Percentiles rank a stretch among this genome's conserved stretches.
These are phyloP conservation scores for Backusella luteola DNA, from an alignment of 192 early-diverging fungal genomes.

Conservation along the genomic window DNA sequence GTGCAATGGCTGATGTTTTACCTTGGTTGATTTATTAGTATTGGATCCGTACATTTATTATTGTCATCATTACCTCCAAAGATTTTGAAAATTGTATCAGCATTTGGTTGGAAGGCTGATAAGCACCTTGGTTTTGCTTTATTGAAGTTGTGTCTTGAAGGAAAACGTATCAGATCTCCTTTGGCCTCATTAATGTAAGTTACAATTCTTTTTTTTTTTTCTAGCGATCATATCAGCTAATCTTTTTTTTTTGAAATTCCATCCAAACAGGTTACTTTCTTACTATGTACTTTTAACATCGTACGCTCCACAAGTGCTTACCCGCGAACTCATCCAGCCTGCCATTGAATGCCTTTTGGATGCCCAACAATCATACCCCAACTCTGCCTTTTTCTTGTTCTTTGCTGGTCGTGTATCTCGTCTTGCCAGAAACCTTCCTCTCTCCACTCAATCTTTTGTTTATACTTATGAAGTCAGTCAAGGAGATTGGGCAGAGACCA, in stretches of 20 bases:
- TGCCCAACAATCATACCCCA: constrained; percentile 35
- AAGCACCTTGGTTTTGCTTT: constrained; percentile 56
- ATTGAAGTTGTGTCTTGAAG: constrained; percentile 43
- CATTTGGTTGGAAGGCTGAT: constrained; percentile 55
- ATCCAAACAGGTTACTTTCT: constrained; percentile 23
- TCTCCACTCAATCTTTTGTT: constrained; percentile 37
- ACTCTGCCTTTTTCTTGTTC: constrained; percentile 38
- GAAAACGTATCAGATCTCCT: constrained; percentile 49
- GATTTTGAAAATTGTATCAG: constrained; percentile 42
- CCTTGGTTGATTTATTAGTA: constrained; percentile 15
- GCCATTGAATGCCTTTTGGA: constrained; percentile 37
- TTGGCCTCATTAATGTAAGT: constrained; percentile 54
- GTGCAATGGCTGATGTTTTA: background rate
- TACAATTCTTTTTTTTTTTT: too few species aligned
- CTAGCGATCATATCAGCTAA: background rate
- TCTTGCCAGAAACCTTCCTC: constrained; percentile 31
- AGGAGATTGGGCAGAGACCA: constrained; percentile 35
- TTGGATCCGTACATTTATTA: constrained; percentile 36
- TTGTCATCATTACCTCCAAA: constrained; percentile 32
- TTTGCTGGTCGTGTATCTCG: constrained; percentile 39
- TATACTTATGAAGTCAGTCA: constrained; percentile 32
- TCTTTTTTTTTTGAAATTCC: background rate
- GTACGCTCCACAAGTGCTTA: constrained; percentile 33
- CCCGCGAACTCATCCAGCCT: constrained; percentile 30
- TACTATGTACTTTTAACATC: constrained; percentile 40